A percentile compares a stretch with the other conserved stretches of the same genome.
phyloP scores from a whole-genome alignment of 306 rosid species.

The Alnus rubra region DNA sequence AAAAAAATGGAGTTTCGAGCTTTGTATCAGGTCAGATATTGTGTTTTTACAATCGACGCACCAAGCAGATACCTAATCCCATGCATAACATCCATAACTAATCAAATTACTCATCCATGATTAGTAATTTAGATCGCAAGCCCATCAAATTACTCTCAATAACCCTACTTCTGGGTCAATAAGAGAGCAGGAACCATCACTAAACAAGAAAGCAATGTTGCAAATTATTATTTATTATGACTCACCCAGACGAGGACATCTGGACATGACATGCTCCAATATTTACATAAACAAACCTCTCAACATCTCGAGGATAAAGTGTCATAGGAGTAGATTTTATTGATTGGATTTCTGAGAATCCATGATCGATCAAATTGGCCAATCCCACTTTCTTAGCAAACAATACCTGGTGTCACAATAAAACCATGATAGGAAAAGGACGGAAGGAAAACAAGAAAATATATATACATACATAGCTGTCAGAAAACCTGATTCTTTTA shows the following conservation, averaged over 20 bases:
- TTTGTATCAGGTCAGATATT: not conserved
- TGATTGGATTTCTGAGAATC: not conserved
- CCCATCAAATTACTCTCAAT: too few species aligned
- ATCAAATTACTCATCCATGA: not conserved
- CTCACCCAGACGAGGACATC: not conserved
- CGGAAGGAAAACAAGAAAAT: too few species aligned
- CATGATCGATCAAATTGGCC: not conserved
- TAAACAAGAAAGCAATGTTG: not conserved
- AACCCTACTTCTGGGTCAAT: not conserved
- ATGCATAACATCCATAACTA: not conserved
- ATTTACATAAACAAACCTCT: not conserved
- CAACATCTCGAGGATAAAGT: not conserved
- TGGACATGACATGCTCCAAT: not conserved
- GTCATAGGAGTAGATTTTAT: not conserved
- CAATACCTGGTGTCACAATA: not conserved
- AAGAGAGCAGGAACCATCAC: not conserved
- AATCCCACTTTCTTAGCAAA: not conserved
- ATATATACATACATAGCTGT: not conserved
- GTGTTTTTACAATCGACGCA: too few species aligned
- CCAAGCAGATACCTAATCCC: not conserved
- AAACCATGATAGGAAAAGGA: not conserved
- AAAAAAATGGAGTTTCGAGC: not conserved
- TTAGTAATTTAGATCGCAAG: too few species aligned
- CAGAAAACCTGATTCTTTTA: slow-evolving; percentile 2
- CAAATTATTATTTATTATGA: not conserved